Percentiles rank a stretch among this genome's conserved stretches.
These are phyloP conservation scores for Phytophthora litchii DNA, from an alignment of 352 stramenopile species.

Conservation along the genomic window DNA sequence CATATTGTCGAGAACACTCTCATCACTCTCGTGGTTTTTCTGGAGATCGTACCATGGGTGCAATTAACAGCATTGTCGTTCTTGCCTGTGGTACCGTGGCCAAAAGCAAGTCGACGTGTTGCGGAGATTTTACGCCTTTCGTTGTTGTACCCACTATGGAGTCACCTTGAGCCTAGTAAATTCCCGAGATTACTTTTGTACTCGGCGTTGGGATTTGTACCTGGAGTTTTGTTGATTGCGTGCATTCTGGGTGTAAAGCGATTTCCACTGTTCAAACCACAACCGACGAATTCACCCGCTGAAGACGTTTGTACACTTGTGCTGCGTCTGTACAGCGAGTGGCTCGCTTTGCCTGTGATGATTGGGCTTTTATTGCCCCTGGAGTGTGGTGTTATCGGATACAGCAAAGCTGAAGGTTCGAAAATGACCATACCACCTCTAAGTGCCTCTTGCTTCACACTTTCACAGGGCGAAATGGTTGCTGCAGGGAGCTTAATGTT, in stretches of 20 bases:
- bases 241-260: slow-evolving; percentile 48
- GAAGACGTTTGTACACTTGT: slow-evolving; percentile 60
- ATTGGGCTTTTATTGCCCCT: slow-evolving; percentile 61
- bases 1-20: slow-evolving; percentile 38
- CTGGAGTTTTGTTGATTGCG: slow-evolving; percentile 32
- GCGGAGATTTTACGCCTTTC: slow-evolving; percentile 48
- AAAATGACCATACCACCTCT: slow-evolving; percentile 26
- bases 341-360: slow-evolving; percentile 49
- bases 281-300: slow-evolving; percentile 42
- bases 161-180: slow-evolving; percentile 38
- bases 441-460: slow-evolving; percentile 45
- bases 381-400: slow-evolving; percentile 62
- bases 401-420: slow-evolving; percentile 23
- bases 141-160: slow-evolving; percentile 57
- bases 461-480: slow-evolving; percentile 37
- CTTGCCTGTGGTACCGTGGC: slow-evolving; percentile 61
- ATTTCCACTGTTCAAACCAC: slow-evolving; percentile 72
- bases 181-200: slow-evolving; percentile 50
- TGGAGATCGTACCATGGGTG: slow-evolving; percentile 57
- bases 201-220: slow-evolving; percentile 44
- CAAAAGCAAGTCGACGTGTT: slow-evolving; percentile 29
- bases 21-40: slow-evolving; percentile 31
- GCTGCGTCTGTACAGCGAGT: slow-evolving; percentile 63
- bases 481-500: slow-evolving; percentile 30
- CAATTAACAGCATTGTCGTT: slow-evolving; percentile 58